Evolutionary conservation across 148 eudicot species (phyloP), one percentile per base, ranked within the genome.

Genomic region (Arctostaphylos glauca): DNA sequence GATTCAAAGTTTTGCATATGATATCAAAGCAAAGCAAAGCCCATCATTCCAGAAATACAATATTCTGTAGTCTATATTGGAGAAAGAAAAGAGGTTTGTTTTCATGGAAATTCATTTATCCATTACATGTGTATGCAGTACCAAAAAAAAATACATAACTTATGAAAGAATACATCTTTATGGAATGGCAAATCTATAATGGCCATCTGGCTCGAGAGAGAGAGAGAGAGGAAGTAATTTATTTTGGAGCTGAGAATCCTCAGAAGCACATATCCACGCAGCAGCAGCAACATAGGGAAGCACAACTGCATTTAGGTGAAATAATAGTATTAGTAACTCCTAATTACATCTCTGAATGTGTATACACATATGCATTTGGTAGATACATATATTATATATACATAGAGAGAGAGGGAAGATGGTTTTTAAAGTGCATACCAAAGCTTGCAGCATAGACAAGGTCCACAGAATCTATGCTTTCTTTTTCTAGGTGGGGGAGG

Each of bases 371-470:
- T 31, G 38, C 38, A 31, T 31, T 31, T 31, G 38, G 38, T 31
- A 31, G 38, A 31, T 31, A 31, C 38, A 31, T 1, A 31, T 31
- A 31, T 31, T n/a, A n/a, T n/a, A n/a, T n/a, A n/a, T n/a, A n/a
- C n/a, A 31, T 38, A 38, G 47, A 46, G 77, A 47, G 50, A 73
- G 25, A 18, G 25, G 16, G 53, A 74, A 74, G 77, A 74, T 19
- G 14, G 77, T 48, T n/a, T n/a, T 47, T 47, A 46, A 75, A 10
- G 21, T 48, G 41, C 78, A 48, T 75, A 75, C 78, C 56, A 75
- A 75, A 49, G 56, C 78, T 75, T 75, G 78, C 78, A 75, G 78
- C 78, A 75, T n/a, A 14, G 13, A 50, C 78, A 50, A 74, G 77
- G 50, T 18, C 77, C 77, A 23, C 78, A 21, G 49, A 12, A n/a